Evolutionary conservation across 2,329 filamentous ascomycete genomes (phyloP).

Genomic region (Fusarium beomiforme): DNA sequence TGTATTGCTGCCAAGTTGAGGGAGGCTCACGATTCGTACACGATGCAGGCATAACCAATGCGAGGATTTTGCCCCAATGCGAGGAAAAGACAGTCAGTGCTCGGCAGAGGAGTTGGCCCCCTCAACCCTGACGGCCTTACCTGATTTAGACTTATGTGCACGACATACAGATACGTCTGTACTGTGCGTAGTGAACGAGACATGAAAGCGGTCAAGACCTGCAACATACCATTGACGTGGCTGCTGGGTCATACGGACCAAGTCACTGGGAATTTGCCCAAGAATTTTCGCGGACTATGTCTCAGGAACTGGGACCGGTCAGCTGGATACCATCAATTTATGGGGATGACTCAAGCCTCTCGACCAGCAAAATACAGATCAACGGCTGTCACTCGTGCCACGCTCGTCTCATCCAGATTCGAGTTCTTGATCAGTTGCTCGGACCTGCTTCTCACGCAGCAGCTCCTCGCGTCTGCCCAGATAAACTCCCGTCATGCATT

Average conservation of each 20-base stretch:
- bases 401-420: slow-evolving; percentile 6
- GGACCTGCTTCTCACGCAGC: slow-evolving; percentile 3
- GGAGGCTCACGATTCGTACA: slow-evolving; percentile 10
- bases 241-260: slow-evolving; percentile 36
- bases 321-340: slow-evolving; percentile 21
- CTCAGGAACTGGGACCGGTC: slow-evolving; percentile 35
- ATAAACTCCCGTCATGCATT: slow-evolving; percentile 19
- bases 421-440: slow-evolving; percentile 2
- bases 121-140: slow-evolving; percentile 6
- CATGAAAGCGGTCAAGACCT: slow-evolving; percentile 29
- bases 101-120: slow-evolving; percentile 8
- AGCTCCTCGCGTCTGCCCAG: not conserved
- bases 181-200: slow-evolving; percentile 16
- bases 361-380: slow-evolving; percentile 14
- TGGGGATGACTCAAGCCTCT: slow-evolving; percentile 27
- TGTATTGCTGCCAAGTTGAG: not conserved
- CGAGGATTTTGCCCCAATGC: slow-evolving; percentile 15
- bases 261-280: slow-evolving; percentile 26
- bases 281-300: slow-evolving; percentile 13
- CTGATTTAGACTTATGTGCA: slow-evolving; percentile 10
- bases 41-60: slow-evolving; percentile 12
- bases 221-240: slow-evolving; percentile 18
- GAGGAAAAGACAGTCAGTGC: slow-evolving; percentile 27
- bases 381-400: slow-evolving; percentile 24
- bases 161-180: slow-evolving; percentile 20